Evolutionary conservation across 192 early-diverging fungal species (phyloP), one percentile per base, ranked within the genome.

Genomic region (Backusella macrospora): DNA sequence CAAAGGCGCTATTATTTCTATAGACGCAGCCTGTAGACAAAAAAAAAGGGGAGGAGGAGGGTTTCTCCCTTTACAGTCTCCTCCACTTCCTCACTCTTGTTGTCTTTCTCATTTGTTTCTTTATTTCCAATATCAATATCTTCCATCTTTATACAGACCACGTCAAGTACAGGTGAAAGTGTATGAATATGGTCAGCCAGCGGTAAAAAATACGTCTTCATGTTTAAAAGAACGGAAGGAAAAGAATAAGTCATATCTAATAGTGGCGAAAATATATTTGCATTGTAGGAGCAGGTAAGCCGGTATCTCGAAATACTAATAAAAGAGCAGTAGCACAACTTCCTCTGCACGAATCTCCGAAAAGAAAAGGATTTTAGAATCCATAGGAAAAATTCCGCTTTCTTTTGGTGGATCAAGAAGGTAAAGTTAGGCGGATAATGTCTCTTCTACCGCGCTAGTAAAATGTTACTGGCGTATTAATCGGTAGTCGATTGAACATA

Each of bases 391-490:
- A 55, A 85, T 78, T 5, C 83, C 86, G 0, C 80, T 76, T 21
- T 82, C 76, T 14, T 49, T 45, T 15, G 85, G 85, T 42, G 84
- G 84, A 23, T 84, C 55, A 13, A 92, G 73, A 4, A 97, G 82
- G 63, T 86, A 90, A 6, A 86, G 66, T 77, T 94, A 96, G 0
- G 93, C 87, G 38, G 90, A 84, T 40, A 96, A 68, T 43, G 91
- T 88, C 81, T 98, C 96, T 42, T 93, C 86, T 13, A 98, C 70
- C 34, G 92, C 94, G 63, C 88, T 78, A 5, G 96, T 96, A 75
- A 94, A 98, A 15, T 90, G 86, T 38, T 87, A 75, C 68, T 92
- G 87, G 0, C 96, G 96, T 0, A 95, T 89, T 23, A 97, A 75
- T 9, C 96, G 82, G 79, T 97, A 97, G 68, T 90, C 86, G 29